Evolutionary conservation across 1,284 basidiomycete genomes (phyloP), one percentile per base, ranked within the genome.

Genomic region (Sphaerobolus stellatus): DNA sequence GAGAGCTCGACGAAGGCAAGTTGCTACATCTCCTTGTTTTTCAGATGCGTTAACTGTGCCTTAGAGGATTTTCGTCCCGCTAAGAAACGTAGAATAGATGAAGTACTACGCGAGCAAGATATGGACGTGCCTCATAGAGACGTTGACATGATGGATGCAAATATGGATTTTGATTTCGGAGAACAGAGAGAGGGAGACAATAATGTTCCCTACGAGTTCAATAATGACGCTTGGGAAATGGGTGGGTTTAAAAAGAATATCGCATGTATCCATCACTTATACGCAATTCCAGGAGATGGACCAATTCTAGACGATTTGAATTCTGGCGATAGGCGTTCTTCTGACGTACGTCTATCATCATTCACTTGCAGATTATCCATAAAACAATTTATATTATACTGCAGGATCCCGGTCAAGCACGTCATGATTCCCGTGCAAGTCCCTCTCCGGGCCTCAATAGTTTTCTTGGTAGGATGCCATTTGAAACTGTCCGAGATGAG

Each of bases 391-490:
- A 38, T 52, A 18, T 60, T 45, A 18, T 18, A 25, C 52, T 24
- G 28, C 60, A 90, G 89, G 88, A 90, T 71, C 88, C 88, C 46
- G 88, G 86, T 31, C 84, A 88, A 82, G 87, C 76, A 13, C 85
- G 88, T 61, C 77, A 75, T 50, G 62, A 58, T 30, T 70, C 71
- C 29, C 86, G 86, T 41, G 76, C 79, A 24, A 76, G 78, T 14
- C 75, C 74, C 5, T 83, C 81, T 28, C 59, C 78, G 22, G 80
- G 74, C 28, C 66, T 75, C 45, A 70, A 80, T 56, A 68, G 84
- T 44, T 78, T 73, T 18, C 64, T 80, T 53, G 75, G 77, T 7
- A 61, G 63, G 6, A 69, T 61, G 16, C 64, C 62, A 18, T 66
- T 73, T 34, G 72, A 77, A 50, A 16, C 44, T 16, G 47, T 49